These are phyloP conservation scores for Corymbia maculata DNA, from an alignment of 345 rosid genomes.

Conservation along the genomic window DNA sequence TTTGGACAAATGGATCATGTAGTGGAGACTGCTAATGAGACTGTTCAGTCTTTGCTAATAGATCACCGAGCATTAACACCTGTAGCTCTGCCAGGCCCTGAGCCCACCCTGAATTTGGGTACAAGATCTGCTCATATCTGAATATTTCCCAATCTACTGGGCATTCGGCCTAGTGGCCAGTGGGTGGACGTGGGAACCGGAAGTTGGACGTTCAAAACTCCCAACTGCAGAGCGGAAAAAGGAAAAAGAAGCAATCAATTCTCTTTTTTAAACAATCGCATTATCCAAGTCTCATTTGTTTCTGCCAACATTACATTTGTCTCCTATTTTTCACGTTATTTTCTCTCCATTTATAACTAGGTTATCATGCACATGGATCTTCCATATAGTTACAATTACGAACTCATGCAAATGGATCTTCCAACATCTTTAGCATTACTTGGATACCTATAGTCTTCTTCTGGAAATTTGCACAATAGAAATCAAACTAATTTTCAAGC, in stretches of 20 bases:
- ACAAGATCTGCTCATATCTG: background rate
- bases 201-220: background rate
- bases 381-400: background rate
- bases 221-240: background rate
- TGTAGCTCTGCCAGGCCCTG: background rate
- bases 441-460: background rate
- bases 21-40: background rate
- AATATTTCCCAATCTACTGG: background rate
- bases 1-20: background rate
- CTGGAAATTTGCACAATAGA: background rate
- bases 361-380: background rate
- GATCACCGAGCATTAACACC: background rate
- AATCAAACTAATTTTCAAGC: background rate
- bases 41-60: background rate
- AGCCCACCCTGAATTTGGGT: background rate
- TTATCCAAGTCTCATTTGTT: background rate
- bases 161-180: background rate
- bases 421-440: background rate
- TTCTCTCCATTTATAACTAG: background rate
- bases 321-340: background rate
- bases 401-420: background rate
- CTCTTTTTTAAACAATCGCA: background rate
- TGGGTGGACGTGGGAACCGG: background rate
- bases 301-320: background rate
- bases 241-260: background rate